Percentiles rank a stretch among this genome's conserved stretches.
phyloP scores from a whole-genome alignment of 345 rosid genomes.

The Eucalyptus pauciflora region DNA sequence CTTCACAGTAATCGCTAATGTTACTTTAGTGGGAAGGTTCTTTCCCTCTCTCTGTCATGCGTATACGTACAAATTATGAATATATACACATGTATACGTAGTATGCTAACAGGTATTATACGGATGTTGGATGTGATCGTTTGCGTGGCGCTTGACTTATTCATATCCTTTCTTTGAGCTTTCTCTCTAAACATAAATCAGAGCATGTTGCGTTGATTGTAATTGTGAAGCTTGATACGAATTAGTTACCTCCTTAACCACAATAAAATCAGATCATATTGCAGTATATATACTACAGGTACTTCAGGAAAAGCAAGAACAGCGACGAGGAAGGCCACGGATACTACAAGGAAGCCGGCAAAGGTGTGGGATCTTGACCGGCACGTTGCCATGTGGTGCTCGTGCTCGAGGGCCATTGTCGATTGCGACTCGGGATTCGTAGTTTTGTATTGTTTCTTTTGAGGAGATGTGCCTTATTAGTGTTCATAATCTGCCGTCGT shows the following conservation, averaged over 20 bases:
- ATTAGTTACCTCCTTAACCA: constrained; percentile 14
- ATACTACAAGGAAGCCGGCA: constrained; percentile 31
- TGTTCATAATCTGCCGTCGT: neutral
- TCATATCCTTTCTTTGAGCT: constrained; percentile 54
- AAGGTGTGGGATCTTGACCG: constrained; percentile 8
- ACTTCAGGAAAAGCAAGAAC: constrained; percentile 3
- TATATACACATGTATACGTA: neutral
- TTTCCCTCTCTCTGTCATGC: neutral
- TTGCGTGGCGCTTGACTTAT: constrained; percentile 72
- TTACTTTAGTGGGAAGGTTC: constrained; percentile 66
- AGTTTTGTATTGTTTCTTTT: neutral
- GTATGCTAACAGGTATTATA: neutral
- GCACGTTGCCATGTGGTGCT: neutral
- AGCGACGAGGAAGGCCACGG: constrained; percentile 18
- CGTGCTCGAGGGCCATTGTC: neutral
- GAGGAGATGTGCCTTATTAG: neutral
- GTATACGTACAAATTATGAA: no score
- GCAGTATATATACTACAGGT: constrained; percentile 79
- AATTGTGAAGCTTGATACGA: neutral
- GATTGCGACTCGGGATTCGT: neutral
- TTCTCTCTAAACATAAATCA: neutral
- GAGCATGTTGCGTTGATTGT: neutral
- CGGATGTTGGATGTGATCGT: constrained; percentile 42
- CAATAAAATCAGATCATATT: constrained; percentile 42
- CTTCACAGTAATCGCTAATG: constrained; percentile 67